Conservation (phyloP, 805 yeast species). For the Saccharomycopsis malanga region DNA sequence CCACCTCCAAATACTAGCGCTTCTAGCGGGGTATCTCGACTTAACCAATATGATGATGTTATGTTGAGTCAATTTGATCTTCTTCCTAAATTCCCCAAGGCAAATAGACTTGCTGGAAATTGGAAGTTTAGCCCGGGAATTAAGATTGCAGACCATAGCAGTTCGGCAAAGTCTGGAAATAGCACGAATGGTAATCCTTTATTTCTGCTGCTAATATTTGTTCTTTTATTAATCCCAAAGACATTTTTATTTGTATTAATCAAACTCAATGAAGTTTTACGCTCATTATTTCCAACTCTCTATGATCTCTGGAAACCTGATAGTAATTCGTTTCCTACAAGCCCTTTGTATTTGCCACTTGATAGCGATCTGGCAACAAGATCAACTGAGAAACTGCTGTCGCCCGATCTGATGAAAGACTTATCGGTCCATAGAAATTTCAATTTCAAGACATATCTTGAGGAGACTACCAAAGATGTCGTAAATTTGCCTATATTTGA, state of each 20-base stretch:
- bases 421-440: conserved; percentile 16
- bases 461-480: conserved; percentile 22
- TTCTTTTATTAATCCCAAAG: conserved; percentile 51
- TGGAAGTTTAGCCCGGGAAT: conserved; percentile 30
- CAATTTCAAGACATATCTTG: conserved; percentile 23
- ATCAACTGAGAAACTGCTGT: conserved; percentile 9
- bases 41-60: conserved; percentile 1
- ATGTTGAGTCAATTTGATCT: conserved; percentile 22
- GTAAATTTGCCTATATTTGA: conserved; percentile 26
- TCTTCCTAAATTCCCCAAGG: conserved; percentile 32
- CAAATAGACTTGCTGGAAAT: conserved; percentile 30
- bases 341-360: conserved; percentile 14
- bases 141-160: background rate
- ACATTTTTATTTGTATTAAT: conserved; percentile 37
- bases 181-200: conserved; percentile 27
- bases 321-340: conserved; percentile 2
- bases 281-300: conserved; percentile 31
- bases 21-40: background rate
- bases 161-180: background rate
- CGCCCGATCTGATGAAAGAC: conserved; percentile 14
- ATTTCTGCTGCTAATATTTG: conserved; percentile 42
- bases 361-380: background rate
- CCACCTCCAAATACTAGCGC: background rate
- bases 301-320: conserved; percentile 4
- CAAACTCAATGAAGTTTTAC: conserved; percentile 32